phyloP scores from a whole-genome alignment of 2,329 filamentous ascomycete species.

The Sclerotinia subarctica region DNA sequence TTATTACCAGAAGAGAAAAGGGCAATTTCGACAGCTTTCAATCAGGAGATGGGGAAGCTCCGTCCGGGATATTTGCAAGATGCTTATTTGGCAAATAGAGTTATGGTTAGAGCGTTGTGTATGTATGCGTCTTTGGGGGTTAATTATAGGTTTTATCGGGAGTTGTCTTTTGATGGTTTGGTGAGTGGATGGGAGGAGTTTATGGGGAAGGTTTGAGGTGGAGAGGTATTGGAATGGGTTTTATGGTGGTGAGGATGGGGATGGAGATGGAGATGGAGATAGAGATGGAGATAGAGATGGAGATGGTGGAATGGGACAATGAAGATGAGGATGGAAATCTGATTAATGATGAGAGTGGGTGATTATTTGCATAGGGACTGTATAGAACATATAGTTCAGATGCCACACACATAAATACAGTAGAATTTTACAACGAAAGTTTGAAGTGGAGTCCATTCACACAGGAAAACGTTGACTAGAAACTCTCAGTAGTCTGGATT shows the following conservation, averaged over 20 bases:
- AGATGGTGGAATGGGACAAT: too few species aligned
- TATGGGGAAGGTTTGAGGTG: not conserved
- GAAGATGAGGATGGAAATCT: not conserved
- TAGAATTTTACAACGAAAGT: not conserved
- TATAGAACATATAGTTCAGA: not conserved
- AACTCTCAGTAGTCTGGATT: too few species aligned
- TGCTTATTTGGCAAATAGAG: not conserved
- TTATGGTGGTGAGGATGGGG: too few species aligned
- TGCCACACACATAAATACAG: too few species aligned
- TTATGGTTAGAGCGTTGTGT: not conserved
- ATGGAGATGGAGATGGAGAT: too few species aligned
- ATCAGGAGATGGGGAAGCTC: not conserved
- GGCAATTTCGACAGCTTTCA: not conserved
- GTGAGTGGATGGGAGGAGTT: not conserved
- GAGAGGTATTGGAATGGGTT: not conserved
- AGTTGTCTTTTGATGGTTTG: not conserved
- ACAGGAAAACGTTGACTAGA: not conserved
- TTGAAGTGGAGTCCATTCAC: too few species aligned
- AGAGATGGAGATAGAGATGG: too few species aligned
- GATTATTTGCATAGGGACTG: rapidly evolving
- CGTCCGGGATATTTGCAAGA: not conserved
- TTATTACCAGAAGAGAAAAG: not conserved
- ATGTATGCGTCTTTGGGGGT: not conserved
- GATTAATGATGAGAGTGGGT: too few species aligned
- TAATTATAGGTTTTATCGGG: not conserved